Conservation (phyloP, 768 basidiomycete species). For the Leccinum variicolor region DNA sequence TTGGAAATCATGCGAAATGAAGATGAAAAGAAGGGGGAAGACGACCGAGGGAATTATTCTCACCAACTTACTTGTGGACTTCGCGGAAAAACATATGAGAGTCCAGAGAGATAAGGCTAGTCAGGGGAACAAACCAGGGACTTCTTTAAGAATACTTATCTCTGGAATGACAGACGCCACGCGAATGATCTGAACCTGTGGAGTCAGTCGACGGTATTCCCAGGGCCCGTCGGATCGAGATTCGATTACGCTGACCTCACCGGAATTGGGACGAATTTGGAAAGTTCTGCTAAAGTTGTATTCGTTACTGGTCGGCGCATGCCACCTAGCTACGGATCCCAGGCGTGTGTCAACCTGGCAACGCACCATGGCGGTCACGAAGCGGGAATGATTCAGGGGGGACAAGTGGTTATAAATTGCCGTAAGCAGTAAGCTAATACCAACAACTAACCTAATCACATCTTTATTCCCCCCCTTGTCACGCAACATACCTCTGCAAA, state of each 20-base stretch:
- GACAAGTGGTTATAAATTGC: too few species aligned
- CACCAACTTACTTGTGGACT: background rate
- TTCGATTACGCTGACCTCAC: background rate
- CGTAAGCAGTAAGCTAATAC: background rate
- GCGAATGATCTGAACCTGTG: background rate
- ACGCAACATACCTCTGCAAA: constrained; percentile 15
- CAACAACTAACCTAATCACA: background rate
- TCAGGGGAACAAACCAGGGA: background rate
- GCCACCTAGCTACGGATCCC: too few species aligned
- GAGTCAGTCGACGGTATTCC: too few species aligned
- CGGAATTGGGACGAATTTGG: background rate
- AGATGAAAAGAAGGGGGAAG: background rate
- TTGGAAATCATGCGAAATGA: constrained; percentile 13
- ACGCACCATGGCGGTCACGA: background rate
- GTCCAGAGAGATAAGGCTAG: background rate
- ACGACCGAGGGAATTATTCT: background rate
- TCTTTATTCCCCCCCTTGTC: background rate
- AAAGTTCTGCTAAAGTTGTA: background rate
- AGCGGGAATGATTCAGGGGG: too few species aligned
- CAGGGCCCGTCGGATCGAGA: background rate
- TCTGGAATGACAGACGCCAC: background rate
- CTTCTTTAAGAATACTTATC: background rate
- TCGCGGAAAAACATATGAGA: background rate
- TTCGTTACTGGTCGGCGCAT: too few species aligned
- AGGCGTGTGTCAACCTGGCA: background rate